These are phyloP conservation scores for Persicaria maculosa DNA, from an alignment of 148 eudicot species.

Conservation along the genomic window DNA sequence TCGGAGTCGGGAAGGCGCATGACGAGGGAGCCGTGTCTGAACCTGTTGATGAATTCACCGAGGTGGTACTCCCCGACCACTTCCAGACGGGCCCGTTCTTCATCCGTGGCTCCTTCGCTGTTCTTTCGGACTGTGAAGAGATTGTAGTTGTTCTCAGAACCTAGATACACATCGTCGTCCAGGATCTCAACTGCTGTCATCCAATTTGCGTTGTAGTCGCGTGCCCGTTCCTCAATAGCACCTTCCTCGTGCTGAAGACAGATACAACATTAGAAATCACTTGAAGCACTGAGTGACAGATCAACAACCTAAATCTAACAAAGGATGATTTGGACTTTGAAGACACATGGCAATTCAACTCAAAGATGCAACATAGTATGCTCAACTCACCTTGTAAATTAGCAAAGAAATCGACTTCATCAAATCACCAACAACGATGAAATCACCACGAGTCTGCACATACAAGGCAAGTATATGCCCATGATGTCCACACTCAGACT, in stretches of 20 bases:
- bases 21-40: conserved; percentile 91
- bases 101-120: conserved; percentile 91
- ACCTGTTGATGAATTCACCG: conserved; percentile 88
- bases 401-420: conserved; percentile 93
- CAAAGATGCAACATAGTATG: neutral
- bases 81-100: conserved; percentile 97
- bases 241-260: conserved; percentile 86
- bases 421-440: conserved; percentile 92
- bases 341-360: neutral
- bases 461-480: conserved; percentile 96
- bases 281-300: neutral
- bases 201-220: conserved; percentile 98
- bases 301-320: neutral
- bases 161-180: conserved; percentile 80
- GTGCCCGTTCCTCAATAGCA: conserved; percentile 97
- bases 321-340: neutral
- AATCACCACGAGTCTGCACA: conserved; percentile 97
- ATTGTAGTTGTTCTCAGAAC: conserved; percentile 83
- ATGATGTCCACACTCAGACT: conserved; percentile 96
- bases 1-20: conserved; percentile 92
- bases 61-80: conserved; percentile 97
- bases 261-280: too few relatives aligned
- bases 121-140: conserved; percentile 89
- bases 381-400: conserved; percentile 63
- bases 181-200: conserved; percentile 98